Conservation (phyloP, 2,329 filamentous ascomycete genomes). For the Exophiala sp. region DNA sequence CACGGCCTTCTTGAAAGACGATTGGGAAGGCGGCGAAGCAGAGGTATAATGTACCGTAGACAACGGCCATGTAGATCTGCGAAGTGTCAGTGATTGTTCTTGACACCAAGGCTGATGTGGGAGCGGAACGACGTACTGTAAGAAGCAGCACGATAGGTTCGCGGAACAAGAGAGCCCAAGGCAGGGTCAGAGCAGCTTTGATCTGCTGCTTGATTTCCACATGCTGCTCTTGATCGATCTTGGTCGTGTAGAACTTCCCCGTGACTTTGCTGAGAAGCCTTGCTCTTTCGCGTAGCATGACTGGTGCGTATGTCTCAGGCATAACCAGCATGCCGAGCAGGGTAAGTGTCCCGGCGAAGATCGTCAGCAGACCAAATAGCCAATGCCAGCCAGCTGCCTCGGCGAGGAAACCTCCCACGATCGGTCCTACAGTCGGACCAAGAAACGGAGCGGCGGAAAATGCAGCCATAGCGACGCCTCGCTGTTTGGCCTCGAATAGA, state of each 20-base stretch:
- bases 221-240: slow-evolving; percentile 48
- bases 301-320: slow-evolving; percentile 59
- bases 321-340: slow-evolving; percentile 50
- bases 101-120: slow-evolving; percentile 42
- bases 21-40: slow-evolving; percentile 63
- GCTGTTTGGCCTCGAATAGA: slow-evolving; percentile 57
- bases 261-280: slow-evolving; percentile 50
- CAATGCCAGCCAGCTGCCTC: slow-evolving; percentile 58
- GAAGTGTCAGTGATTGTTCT: slow-evolving; percentile 49
- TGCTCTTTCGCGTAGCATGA: slow-evolving; percentile 51
- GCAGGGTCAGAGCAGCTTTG: slow-evolving; percentile 56
- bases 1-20: slow-evolving; percentile 59
- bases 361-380: slow-evolving; percentile 61
- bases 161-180: slow-evolving; percentile 65
- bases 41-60: slow-evolving; percentile 64
- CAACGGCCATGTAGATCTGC: slow-evolving; percentile 54
- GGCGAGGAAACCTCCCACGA: slow-evolving; percentile 43
- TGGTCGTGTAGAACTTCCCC: slow-evolving; percentile 56
- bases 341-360: slow-evolving; percentile 61
- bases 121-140: slow-evolving; percentile 57
- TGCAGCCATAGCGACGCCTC: slow-evolving; percentile 64
- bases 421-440: slow-evolving; percentile 57
- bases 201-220: slow-evolving; percentile 52
- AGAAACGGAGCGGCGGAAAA: slow-evolving; percentile 48
- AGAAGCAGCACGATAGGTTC: slow-evolving; percentile 63